Base-by-base conservation (phyloP, 176 grass and related monocot species). In the Chrysopogon serrulatus region DNA sequence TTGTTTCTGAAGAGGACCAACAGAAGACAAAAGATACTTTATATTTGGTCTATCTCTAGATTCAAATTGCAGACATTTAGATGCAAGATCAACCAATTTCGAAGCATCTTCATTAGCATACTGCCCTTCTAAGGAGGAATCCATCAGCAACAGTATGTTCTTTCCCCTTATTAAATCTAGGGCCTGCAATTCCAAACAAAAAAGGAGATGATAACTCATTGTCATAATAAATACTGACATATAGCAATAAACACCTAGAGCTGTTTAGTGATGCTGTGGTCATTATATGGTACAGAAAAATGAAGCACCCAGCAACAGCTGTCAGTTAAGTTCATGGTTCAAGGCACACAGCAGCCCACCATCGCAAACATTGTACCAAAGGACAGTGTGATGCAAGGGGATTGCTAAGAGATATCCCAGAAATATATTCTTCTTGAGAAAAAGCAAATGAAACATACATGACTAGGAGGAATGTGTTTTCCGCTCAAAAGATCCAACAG, bases 381-480 rank as follows among this genome's bases (percentile, higher is more conserved):
- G 59, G 24, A 32, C 15, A 65, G 53, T 51, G 35, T 37, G 53
- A 61, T 74, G 21, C 9, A 75, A 68, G 26, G 37, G 31, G 69
- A 34, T 43, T 42, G 60, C 42, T 12, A 83, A 62, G 45, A 68
- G 30, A 79, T 76, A 31, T 14, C n/a, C 2, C 17, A 16, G 23
- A 76, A 59, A 82, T 13, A 39, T 27, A 82, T 51, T 72, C 16
- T 44, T 81, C 69, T 69, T 30, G 21, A 62, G 68, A 75, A 64
- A 82, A 77, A 34, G 44, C 1, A 83, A 71, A 68, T 65, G 44
- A 85, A 44, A 39, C 87, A 86, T 99, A 99, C 96, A 91, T 99
- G 96, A 88, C 96, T 99, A 49, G 96, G 96, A 92, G 96, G 96
- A 82, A 99, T 99, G 92, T 99, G 96, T 67, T 99, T 99, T 77